Evolutionary conservation across 768 basidiomycete genomes (phyloP).

Genomic region (Leccinum incarnatum): DNA sequence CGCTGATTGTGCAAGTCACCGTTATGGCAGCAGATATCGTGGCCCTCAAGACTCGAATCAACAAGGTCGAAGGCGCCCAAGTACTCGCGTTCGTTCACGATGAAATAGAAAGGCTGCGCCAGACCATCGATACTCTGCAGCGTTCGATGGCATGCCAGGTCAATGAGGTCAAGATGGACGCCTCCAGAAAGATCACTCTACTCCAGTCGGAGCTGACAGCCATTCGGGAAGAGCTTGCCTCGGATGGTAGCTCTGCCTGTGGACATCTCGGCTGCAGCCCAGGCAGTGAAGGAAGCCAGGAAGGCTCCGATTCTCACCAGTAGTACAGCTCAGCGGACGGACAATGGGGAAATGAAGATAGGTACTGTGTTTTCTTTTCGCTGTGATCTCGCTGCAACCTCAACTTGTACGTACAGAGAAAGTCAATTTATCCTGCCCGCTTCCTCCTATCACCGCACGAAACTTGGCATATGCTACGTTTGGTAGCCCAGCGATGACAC

Average conservation of each 20-base stretch:
- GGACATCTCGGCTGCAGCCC: background rate
- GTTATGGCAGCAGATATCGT: slow-evolving; percentile 11
- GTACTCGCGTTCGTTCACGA: background rate
- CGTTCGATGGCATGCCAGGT: slow-evolving; percentile 11
- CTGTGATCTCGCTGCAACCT: background rate
- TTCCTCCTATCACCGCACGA: background rate
- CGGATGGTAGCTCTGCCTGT: background rate
- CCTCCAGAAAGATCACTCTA: slow-evolving; percentile 14
- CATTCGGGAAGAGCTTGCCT: slow-evolving; percentile 8
- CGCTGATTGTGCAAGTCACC: slow-evolving; percentile 3
- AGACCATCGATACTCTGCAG: background rate
- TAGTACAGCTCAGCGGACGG: background rate
- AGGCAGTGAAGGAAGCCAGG: slow-evolving; percentile 4
- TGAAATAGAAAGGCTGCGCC: slow-evolving; percentile 1
- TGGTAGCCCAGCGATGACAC: background rate
- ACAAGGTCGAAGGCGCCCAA: slow-evolving; percentile 9
- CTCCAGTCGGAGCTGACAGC: slow-evolving; percentile 13
- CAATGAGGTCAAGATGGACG: slow-evolving; percentile 12
- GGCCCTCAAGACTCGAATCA: slow-evolving; percentile 18
- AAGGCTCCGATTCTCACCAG: background rate
- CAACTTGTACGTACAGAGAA: background rate
- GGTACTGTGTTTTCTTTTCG: slow-evolving; percentile 2
- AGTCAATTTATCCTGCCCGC: background rate
- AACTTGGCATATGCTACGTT: background rate
- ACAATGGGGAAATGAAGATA: background rate